Evolutionary conservation across 495 filamentous ascomycete genomes (phyloP).

Genomic region (Cryomyces minteri): DNA sequence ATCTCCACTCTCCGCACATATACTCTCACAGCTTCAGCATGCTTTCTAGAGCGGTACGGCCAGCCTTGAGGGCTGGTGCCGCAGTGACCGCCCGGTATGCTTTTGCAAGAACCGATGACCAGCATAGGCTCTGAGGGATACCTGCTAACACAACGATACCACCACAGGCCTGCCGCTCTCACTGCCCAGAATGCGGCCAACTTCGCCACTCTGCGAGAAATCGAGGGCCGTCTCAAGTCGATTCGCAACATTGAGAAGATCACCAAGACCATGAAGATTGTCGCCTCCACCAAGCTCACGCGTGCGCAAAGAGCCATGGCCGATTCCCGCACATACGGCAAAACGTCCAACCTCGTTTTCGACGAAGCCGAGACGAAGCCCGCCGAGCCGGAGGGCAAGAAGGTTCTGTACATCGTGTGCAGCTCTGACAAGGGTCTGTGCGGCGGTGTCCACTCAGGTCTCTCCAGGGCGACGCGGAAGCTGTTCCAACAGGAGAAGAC

Average conservation of each 20-base stretch:
- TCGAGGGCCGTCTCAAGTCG: constrained; percentile 97
- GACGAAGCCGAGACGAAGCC: constrained; percentile 92
- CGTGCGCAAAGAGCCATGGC: constrained; percentile 88
- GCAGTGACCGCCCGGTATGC: constrained; percentile 63
- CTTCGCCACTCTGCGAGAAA: constrained; percentile 97
- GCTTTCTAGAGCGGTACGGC: constrained; percentile 89
- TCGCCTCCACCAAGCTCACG: constrained; percentile 94
- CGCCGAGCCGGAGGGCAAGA: constrained; percentile 65
- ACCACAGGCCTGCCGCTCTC: constrained; percentile 32
- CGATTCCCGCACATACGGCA: constrained; percentile 77
- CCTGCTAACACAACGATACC: constrained; percentile 17
- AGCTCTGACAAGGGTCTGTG: constrained; percentile 99
- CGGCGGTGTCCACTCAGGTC: constrained; percentile 95
- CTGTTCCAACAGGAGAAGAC: constrained; percentile 32
- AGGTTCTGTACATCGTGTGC: constrained; percentile 78
- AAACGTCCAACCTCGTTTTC: constrained; percentile 91
- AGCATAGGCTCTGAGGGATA: not conserved
- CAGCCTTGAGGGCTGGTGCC: constrained; percentile 69
- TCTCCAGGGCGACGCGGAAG: constrained; percentile 63
- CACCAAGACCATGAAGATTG: constrained; percentile 99
- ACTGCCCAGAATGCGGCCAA: constrained; percentile 58
- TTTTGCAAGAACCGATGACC: not conserved
- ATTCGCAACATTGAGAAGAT: constrained; percentile 99
- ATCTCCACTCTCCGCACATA: constrained; percentile 17
- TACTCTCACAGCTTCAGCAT: constrained; percentile 34